Conservation (phyloP, 2,329 filamentous ascomycete genomes). For the Xylaria sp. region DNA sequence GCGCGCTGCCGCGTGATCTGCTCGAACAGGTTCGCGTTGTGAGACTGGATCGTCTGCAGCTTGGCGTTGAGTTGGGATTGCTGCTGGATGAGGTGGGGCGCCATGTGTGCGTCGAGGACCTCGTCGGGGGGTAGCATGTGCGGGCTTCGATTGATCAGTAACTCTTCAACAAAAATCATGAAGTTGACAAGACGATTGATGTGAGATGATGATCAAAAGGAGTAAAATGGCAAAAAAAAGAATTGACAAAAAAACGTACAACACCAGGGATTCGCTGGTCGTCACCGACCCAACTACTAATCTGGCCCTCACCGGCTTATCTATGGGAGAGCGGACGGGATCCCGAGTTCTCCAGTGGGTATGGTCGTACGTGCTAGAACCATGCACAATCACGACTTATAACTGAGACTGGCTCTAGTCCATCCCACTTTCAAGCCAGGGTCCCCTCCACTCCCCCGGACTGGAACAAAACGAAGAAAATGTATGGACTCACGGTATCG, state of each 20-base stretch:
- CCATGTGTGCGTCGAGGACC: constrained; percentile 51
- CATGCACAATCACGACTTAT: constrained; percentile 16
- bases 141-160: constrained; percentile 35
- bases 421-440: too few species aligned
- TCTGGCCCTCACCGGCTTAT: constrained; percentile 30
- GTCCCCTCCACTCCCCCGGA: neutral
- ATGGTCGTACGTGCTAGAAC: constrained; percentile 29
- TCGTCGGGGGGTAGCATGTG: constrained; percentile 50
- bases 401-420: neutral
- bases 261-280: constrained; percentile 34
- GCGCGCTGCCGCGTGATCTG: constrained; percentile 48
- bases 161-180: too few species aligned
- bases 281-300: constrained; percentile 34
- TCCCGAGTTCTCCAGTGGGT: constrained; percentile 29
- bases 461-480: constrained; percentile 4
- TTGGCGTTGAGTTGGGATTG: constrained; percentile 52
- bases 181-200: neutral
- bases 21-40: constrained; percentile 50
- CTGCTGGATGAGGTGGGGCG: constrained; percentile 48
- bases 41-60: constrained; percentile 51
- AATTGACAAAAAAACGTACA: constrained; percentile 28
- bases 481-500: constrained; percentile 40
- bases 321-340: constrained; percentile 34
- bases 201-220: neutral
- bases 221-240: constrained; percentile 2